Evolutionary conservation across 148 eudicot genomes (phyloP).

Genomic region (Camellia granthamiana): DNA sequence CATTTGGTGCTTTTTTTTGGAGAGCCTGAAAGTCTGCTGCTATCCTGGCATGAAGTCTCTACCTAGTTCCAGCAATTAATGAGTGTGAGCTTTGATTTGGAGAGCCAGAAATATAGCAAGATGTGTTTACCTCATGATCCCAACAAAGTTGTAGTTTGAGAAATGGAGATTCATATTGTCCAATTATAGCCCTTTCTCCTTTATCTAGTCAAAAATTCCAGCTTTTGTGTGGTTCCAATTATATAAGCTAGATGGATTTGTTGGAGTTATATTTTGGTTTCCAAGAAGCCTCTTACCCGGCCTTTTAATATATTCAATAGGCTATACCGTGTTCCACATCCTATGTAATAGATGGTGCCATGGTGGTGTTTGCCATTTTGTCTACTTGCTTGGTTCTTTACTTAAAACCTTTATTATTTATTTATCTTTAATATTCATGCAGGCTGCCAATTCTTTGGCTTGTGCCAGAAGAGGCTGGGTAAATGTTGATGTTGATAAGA

Average conservation of each 20-base stretch:
- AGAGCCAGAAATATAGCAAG: too few species aligned
- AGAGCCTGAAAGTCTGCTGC: neutral
- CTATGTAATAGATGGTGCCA: conserved; percentile 1
- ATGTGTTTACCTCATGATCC: neutral
- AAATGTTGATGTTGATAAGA: conserved; percentile 68
- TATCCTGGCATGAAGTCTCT: neutral
- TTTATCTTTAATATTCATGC: conserved; percentile 12
- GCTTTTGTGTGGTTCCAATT: neutral
- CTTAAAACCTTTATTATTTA: neutral
- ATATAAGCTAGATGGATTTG: neutral
- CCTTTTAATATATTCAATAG: too few species aligned
- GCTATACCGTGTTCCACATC: neutral
- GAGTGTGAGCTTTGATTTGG: too few species aligned
- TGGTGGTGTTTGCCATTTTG: neutral
- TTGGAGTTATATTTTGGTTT: conserved; percentile 4
- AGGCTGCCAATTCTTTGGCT: conserved; percentile 86
- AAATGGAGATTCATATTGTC: neutral
- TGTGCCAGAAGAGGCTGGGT: conserved; percentile 98
- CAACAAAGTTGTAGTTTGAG: neutral
- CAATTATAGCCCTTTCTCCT: neutral
- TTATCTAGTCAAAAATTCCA: neutral
- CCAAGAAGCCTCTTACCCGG: neutral
- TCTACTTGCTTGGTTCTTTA: conserved; percentile 1
- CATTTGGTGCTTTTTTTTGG: neutral
- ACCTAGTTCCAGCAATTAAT: neutral